Evolutionary conservation across 768 basidiomycete genomes (phyloP).

Genomic region (Psilocybe cyanescens): DNA sequence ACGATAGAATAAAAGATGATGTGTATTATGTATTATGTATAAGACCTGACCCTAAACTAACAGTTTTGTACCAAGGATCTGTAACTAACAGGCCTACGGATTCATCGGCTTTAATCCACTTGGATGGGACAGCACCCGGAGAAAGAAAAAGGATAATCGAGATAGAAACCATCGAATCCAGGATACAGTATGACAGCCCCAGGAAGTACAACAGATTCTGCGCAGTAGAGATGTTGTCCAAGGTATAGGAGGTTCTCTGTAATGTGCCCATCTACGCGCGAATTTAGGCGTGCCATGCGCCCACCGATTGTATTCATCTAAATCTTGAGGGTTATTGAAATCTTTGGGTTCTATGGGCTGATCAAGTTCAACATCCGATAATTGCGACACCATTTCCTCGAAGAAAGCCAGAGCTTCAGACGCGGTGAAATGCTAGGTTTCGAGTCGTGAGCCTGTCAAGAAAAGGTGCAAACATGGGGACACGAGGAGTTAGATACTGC

Average conservation of each 20-base stretch:
- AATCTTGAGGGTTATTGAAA: no score
- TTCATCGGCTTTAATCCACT: no score
- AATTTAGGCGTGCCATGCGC: constrained; percentile 13
- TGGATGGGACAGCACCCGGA: no score
- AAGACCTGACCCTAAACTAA: no score
- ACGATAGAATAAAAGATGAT: no score
- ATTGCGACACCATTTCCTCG: constrained; percentile 7
- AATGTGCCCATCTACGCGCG: constrained; percentile 16
- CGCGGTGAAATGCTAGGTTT: constrained; percentile 25
- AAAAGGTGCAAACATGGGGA: constrained; percentile 32
- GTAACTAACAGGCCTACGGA: no score
- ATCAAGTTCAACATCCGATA: constrained; percentile 25
- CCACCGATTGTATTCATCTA: constrained; percentile 23
- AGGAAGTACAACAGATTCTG: not conserved
- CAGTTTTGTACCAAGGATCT: no score
- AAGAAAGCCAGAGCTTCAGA: constrained; percentile 30
- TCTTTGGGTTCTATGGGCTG: constrained; percentile 10
- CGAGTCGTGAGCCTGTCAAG: constrained; percentile 31
- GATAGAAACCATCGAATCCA: no score
- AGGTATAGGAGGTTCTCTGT: constrained; percentile 18
- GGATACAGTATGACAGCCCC: not conserved
- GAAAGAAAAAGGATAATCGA: no score
- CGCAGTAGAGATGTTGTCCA: constrained; percentile 6
- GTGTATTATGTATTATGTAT: no score
- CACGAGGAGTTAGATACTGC: not conserved